These are phyloP conservation scores for Xylariales sp. DNA, from an alignment of 2,329 filamentous ascomycete genomes.

Conservation along the genomic window DNA sequence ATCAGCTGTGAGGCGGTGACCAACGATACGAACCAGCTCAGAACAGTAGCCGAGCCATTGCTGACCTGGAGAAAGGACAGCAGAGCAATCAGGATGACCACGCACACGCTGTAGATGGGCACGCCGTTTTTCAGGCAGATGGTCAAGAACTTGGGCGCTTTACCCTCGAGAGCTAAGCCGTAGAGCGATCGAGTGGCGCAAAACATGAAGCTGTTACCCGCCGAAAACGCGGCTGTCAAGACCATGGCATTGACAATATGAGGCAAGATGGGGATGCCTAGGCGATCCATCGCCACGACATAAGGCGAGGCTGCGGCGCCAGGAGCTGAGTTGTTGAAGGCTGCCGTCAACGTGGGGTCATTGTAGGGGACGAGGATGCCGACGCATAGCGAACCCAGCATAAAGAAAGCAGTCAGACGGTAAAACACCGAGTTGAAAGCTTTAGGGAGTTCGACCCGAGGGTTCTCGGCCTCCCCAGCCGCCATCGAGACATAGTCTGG, in stretches of 20 bases:
- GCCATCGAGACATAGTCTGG: conserved; percentile 58
- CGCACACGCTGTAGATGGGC: conserved; percentile 66
- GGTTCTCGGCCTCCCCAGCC: conserved; percentile 68
- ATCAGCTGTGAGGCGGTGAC: conserved; percentile 72
- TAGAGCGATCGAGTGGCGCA: conserved; percentile 66
- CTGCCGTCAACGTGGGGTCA: conserved; percentile 55
- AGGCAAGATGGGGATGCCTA: conserved; percentile 59
- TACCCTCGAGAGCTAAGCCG: conserved; percentile 63
- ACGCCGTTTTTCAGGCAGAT: conserved; percentile 62
- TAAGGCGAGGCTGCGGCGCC: conserved; percentile 67
- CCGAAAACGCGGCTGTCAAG: conserved; percentile 61
- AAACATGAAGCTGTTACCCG: conserved; percentile 66
- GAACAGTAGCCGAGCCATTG: conserved; percentile 59
- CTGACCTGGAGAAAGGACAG: conserved; percentile 72
- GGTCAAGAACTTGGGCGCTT: conserved; percentile 57
- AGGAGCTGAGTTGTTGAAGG: conserved; percentile 53
- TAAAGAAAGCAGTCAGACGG: conserved; percentile 70
- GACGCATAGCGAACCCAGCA: conserved; percentile 67
- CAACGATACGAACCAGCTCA: conserved; percentile 67
- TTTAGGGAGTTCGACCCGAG: conserved; percentile 63
- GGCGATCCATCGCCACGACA: conserved; percentile 64
- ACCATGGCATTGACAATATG: conserved; percentile 72
- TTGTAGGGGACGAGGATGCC: conserved; percentile 70
- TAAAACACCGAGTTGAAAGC: conserved; percentile 79
- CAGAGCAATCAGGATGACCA: conserved; percentile 64